Conservation (phyloP, 768 basidiomycete genomes). For the Tylopilus balloui region DNA sequence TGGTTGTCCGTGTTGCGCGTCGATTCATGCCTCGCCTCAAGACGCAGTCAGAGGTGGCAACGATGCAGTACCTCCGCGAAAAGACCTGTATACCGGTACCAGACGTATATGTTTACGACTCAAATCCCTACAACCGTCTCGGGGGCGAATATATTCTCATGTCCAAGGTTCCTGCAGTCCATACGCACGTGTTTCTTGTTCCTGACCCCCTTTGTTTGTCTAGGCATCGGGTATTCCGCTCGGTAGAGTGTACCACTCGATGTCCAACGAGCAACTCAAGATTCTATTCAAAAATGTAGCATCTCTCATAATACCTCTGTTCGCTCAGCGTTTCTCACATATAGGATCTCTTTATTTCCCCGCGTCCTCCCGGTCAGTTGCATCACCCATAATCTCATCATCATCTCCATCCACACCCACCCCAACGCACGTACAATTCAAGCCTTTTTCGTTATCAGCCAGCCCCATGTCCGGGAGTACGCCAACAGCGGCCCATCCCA, state of each 20-base stretch:
- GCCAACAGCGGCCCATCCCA: not conserved
- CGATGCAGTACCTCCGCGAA: slow-evolving; percentile 73
- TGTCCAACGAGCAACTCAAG: slow-evolving; percentile 61
- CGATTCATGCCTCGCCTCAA: slow-evolving; percentile 84
- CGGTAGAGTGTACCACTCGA: slow-evolving; percentile 62
- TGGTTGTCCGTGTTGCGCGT: slow-evolving; percentile 78
- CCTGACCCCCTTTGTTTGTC: slow-evolving; percentile 3
- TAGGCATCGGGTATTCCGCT: slow-evolving; percentile 75
- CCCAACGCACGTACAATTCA: slow-evolving; percentile 17
- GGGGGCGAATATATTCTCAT: slow-evolving; percentile 85
- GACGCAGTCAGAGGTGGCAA: slow-evolving; percentile 84
- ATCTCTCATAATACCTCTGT: slow-evolving; percentile 63
- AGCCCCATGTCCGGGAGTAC: slow-evolving; percentile 7
- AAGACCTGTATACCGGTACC: slow-evolving; percentile 72
- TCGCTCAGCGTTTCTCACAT: slow-evolving; percentile 68
- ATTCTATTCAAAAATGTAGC: slow-evolving; percentile 67
- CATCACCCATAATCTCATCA: slow-evolving; percentile 22
- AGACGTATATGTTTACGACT: slow-evolving; percentile 68
- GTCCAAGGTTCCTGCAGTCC: slow-evolving; percentile 61
- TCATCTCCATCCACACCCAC: slow-evolving; percentile 27
- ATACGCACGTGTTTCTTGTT: not conserved
- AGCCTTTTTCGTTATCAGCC: slow-evolving; percentile 18
- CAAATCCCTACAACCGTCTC: slow-evolving; percentile 79
- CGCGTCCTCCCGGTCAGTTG: slow-evolving; percentile 4
- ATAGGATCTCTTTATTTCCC: slow-evolving; percentile 70